phyloP scores from a whole-genome alignment of 2,329 filamentous ascomycete species.

The Drechslerella dactyloides region DNA sequence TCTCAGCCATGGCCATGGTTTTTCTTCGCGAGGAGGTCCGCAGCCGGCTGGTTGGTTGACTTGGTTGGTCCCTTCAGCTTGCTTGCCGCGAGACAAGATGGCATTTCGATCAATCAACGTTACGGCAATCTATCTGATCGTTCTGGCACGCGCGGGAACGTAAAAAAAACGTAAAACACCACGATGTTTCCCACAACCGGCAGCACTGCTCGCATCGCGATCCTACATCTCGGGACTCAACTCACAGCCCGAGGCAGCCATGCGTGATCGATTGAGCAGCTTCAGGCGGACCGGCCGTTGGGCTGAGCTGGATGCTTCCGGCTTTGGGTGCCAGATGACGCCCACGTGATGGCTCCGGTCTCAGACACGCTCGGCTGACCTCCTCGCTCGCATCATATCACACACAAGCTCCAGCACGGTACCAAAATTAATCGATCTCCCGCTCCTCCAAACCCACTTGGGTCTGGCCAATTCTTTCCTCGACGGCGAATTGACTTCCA shows the following conservation, averaged over 20 bases:
- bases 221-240: neutral
- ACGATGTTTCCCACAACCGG: neutral
- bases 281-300: constrained; percentile 27
- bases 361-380: constrained; percentile 51
- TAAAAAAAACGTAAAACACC: neutral
- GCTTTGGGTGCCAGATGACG: constrained; percentile 48
- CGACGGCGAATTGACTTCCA: neutral
- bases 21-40: neutral
- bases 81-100: too few relatives aligned
- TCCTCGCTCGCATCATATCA: constrained; percentile 33
- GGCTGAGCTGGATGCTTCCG: constrained; percentile 42
- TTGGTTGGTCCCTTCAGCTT: too few relatives aligned
- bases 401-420: neutral
- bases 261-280: constrained; percentile 37
- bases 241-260: neutral
- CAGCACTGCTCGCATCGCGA: neutral
- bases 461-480: constrained; percentile 2
- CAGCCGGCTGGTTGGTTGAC: neutral
- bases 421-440: too few relatives aligned
- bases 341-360: constrained; percentile 48
- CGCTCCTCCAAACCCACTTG: too few relatives aligned
- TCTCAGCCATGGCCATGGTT: neutral
- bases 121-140: too few relatives aligned
- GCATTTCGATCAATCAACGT: too few relatives aligned
- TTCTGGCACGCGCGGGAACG: too few relatives aligned